Base-by-base conservation (phyloP, 2,329 filamentous ascomycete species). In the Verticillium isaacii region DNA sequence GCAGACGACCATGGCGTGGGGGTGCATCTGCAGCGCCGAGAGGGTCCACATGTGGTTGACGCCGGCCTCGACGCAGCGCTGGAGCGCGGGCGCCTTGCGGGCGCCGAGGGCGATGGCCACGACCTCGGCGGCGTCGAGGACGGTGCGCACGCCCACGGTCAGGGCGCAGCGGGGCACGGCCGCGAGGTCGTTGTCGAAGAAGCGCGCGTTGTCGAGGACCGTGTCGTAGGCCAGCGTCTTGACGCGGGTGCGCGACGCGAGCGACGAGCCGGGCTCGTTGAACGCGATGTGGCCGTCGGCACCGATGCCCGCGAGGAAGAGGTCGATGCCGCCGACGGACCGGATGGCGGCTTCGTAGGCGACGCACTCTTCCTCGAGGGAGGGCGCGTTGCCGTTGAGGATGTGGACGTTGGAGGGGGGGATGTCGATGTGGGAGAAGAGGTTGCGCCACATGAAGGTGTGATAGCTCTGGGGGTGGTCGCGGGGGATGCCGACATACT, bases 41-140 rank as follows among this genome's bases (percentile, higher is more conserved):
- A 95, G 82, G 1, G 92, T 94, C 91, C 92, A 96, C 90, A 94
- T 94, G 77, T 95, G 92, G 74, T 93, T 94, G 64, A 96, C 85
- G 34, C 89, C 89, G 61, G 89, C 88, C 74, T 96, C 92, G 65
- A 96, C 85, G 68, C 90, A 93, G 69, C 87, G 89, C 73, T 93
- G 89, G 65, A 96, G 77, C 32, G 92, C 92, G 37, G 90, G 79
- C 1, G 91, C 86, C 76, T 96, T 96, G 80, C 92, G 90, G 54
- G 90, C 87, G 25, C 92, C 92, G 1, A 91, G 85, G 65, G 93
- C 92, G 68, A 96, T 91, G 68, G 93, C 88, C 32, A 95, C 87
- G 11, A 96, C 90, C 75, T 95, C 92, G 60, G 89, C 81, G 2
- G 91, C 88, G 72, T 94, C 91, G 66, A 95, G 82, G 45, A 95